Evolutionary conservation across 2,329 filamentous ascomycete species (phyloP).

Genomic region (Cordyceps fumosorosea): DNA sequence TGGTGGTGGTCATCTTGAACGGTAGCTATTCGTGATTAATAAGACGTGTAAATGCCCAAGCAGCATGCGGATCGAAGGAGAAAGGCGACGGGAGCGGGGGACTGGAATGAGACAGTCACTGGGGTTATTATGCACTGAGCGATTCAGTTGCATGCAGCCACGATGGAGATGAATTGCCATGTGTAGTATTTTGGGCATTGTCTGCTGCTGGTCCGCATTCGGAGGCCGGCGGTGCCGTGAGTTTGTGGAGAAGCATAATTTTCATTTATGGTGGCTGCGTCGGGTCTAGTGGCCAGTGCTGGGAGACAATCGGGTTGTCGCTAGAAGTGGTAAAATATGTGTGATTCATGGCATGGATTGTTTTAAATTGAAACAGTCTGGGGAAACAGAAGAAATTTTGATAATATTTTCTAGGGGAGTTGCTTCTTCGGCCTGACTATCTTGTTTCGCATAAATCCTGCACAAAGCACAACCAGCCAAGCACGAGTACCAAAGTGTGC

Average conservation of each 20-base stretch:
- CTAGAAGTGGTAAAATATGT: too few relatives aligned
- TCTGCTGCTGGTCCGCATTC: neutral
- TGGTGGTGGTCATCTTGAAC: too few relatives aligned
- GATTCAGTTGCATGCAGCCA: neutral
- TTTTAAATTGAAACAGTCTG: too few relatives aligned
- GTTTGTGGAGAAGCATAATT: neutral
- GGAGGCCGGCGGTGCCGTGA: constrained; percentile 1
- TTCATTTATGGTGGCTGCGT: neutral
- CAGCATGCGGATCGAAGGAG: neutral
- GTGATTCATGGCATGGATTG: too few relatives aligned
- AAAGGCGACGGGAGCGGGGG: too few relatives aligned
- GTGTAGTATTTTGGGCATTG: neutral
- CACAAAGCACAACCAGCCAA: neutral
- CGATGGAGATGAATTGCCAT: neutral
- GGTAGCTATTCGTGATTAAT: too few relatives aligned
- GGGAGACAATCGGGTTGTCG: too few relatives aligned
- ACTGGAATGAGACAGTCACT: neutral
- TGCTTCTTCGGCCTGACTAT: too few relatives aligned
- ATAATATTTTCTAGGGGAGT: too few relatives aligned
- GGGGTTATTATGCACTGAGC: neutral
- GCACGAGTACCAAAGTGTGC: neutral
- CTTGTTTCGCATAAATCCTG: too few relatives aligned
- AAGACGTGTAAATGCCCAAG: neutral
- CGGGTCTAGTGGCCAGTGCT: neutral
- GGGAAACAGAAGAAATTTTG: too few relatives aligned